phyloP scores from a whole-genome alignment of 2,329 filamentous ascomycete genomes.

The Beauveria australis region DNA sequence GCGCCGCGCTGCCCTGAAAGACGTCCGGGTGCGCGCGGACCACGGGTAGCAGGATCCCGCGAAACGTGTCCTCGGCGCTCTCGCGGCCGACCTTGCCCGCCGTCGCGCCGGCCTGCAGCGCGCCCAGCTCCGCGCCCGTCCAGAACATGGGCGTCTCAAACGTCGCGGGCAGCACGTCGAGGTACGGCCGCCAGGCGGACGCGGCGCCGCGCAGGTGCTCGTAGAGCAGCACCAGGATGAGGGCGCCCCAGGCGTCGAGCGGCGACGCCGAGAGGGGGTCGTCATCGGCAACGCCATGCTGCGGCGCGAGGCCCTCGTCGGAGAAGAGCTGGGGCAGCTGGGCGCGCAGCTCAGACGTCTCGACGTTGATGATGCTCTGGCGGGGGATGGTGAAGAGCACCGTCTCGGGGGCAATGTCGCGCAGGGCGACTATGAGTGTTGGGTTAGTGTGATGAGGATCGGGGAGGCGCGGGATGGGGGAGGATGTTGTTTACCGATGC shows the following conservation, averaged over 20 bases:
- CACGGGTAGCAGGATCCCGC: constrained; percentile 41
- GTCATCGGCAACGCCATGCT: constrained; percentile 28
- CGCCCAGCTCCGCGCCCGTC: constrained; percentile 58
- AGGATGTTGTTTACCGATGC: constrained; percentile 37
- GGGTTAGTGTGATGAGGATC: not conserved
- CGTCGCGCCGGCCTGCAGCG: constrained; percentile 73
- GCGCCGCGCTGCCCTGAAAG: constrained; percentile 30
- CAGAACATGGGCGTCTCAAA: constrained; percentile 94
- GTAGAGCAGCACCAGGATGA: constrained; percentile 74
- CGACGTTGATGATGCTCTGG: constrained; percentile 58
- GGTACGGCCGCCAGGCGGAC: constrained; percentile 71
- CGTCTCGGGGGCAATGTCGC: constrained; percentile 65
- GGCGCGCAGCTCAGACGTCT: constrained; percentile 60
- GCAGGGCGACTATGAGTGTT: constrained; percentile 51
- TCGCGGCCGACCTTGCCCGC: constrained; percentile 66
- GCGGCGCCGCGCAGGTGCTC: constrained; percentile 52
- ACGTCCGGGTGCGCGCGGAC: constrained; percentile 36
- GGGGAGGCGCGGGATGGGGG: not conserved
- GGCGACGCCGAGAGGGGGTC: constrained; percentile 25
- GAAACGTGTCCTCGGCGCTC: constrained; percentile 63
- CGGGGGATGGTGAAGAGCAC: constrained; percentile 75
- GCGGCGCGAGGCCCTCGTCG: constrained; percentile 21
- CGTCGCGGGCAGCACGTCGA: constrained; percentile 59
- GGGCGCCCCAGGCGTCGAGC: constrained; percentile 45
- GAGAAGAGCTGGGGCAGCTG: constrained; percentile 48